Base-by-base conservation (phyloP, 2,329 filamentous ascomycete species). In the Pyricularia sp. region DNA sequence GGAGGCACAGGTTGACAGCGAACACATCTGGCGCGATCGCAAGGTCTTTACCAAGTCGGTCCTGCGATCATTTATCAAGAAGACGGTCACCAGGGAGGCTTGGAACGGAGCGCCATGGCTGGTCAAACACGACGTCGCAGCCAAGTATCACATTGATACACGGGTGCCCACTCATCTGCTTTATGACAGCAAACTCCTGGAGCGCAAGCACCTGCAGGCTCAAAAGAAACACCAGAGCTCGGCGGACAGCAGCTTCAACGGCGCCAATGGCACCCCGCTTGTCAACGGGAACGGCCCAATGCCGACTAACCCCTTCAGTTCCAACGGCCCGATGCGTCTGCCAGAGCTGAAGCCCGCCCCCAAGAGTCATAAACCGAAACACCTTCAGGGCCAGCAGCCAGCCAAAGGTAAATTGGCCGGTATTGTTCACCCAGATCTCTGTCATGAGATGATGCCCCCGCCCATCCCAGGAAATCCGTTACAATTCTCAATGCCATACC, bases 91-190 rank as follows among this genome's bases (percentile, higher is more conserved):
- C 1, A 85, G 94, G 71, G 95, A 98, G 75, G 88, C 93, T 4
- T 98, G 94, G 93, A 94, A 89, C 70, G 94, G 94, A n/a, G 95
- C 95, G 0, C 94, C 95, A 0, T 99, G 95, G 95, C 82, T 97
- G 69, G 94, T 98, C 23, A 97, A 96, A 80, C 86, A 91, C 50
- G 89, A 93, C 68, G 89, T 87, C 70, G 95, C 95, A 0, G 87
- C 88, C 64, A 86, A 90, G 71, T 97, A 95, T 78, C 90, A 92
- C 71, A 95, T 99, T 71, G 90, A 93, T 71, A 93, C 89, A n/a
- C 88, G 92, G 68, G 88, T 98, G 14, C 95, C 95, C 7, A 86
- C 89, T 67, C 90, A 96, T 75, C 83, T 97, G 20, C 90, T 90
- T 68, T 90, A 96, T 76, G 93, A 94, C 72, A 92, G 87, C 72